Conservation (phyloP, 2,329 filamentous ascomycete genomes). For the Biscogniauxia marginata region DNA sequence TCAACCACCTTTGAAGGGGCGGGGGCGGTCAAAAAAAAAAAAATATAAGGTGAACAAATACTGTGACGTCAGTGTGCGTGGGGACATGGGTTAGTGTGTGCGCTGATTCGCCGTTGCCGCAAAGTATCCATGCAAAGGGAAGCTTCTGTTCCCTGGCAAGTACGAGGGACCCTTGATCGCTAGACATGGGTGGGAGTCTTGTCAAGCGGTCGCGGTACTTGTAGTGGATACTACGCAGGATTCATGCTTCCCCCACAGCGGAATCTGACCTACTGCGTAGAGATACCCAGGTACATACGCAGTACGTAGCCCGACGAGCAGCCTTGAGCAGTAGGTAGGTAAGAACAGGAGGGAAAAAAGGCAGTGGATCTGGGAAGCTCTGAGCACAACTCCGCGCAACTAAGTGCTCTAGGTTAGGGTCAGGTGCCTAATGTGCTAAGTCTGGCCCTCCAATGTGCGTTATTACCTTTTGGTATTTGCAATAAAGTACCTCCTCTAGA, state of each 20-base stretch:
- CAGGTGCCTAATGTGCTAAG: not conserved
- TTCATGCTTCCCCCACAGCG: not conserved
- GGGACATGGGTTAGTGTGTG: not conserved
- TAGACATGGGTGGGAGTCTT: not conserved
- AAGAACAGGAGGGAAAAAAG: not conserved
- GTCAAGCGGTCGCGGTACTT: not conserved
- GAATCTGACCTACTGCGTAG: not conserved
- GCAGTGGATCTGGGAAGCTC: not conserved
- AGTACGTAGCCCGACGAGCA: not conserved
- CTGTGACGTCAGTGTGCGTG: constrained; percentile 7
- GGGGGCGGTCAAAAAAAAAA: constrained; percentile 2
- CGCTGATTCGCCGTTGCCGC: constrained; percentile 7
- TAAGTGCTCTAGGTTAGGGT: too few relatives aligned
- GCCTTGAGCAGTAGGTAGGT: too few relatives aligned
- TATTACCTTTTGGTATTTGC: not conserved
- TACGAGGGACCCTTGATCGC: not conserved
- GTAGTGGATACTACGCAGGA: not conserved
- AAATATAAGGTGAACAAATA: not conserved
- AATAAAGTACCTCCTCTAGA: not conserved
- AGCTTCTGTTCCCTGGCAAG: constrained; percentile 1
- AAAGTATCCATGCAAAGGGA: constrained; percentile 2
- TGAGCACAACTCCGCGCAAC: not conserved
- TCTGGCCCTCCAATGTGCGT: not conserved
- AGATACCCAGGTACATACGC: not conserved
- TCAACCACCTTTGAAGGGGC: constrained; percentile 1